These are phyloP conservation scores for Elongisporangium prolatum DNA, from an alignment of 352 stramenopile species.

Conservation along the genomic window DNA sequence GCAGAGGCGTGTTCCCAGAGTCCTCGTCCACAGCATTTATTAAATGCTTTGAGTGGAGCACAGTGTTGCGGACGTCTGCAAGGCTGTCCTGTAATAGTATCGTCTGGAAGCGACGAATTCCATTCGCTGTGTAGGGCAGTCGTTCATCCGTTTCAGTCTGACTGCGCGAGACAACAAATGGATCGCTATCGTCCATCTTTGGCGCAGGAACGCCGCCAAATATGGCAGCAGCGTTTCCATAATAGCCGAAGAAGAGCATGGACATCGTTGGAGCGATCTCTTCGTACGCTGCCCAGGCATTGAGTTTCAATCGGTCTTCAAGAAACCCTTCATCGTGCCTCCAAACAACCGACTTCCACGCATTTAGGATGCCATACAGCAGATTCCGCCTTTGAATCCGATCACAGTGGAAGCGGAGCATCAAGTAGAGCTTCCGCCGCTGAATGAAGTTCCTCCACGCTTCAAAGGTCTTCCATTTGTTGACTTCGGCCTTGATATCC, in stretches of 20 bases:
- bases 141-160: background rate
- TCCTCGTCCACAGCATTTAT: constrained; percentile 45
- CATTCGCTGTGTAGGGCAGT: constrained; percentile 17
- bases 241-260: constrained; percentile 61
- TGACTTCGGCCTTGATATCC: constrained; percentile 13
- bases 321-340: constrained; percentile 54
- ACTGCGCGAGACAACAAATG: constrained; percentile 9
- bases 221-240: constrained; percentile 46
- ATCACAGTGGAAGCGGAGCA: constrained; percentile 36
- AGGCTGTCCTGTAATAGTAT: constrained; percentile 41
- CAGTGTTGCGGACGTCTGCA: constrained; percentile 42
- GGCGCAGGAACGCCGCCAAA: constrained; percentile 35
- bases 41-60: constrained; percentile 42
- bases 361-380: constrained; percentile 41
- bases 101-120: constrained; percentile 41
- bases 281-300: constrained; percentile 51
- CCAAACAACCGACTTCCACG: constrained; percentile 63
- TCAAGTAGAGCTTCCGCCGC: constrained; percentile 48
- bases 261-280: constrained; percentile 49
- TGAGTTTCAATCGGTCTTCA: constrained; percentile 46
- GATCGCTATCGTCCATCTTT: background rate
- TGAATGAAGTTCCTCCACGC: constrained; percentile 41
- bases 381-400: constrained; percentile 29
- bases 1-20: constrained; percentile 54
- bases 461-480: constrained; percentile 34